These are phyloP conservation scores for Oryza meridionalis DNA, from an alignment of 176 grass and related monocot genomes.

Conservation along the genomic window DNA sequence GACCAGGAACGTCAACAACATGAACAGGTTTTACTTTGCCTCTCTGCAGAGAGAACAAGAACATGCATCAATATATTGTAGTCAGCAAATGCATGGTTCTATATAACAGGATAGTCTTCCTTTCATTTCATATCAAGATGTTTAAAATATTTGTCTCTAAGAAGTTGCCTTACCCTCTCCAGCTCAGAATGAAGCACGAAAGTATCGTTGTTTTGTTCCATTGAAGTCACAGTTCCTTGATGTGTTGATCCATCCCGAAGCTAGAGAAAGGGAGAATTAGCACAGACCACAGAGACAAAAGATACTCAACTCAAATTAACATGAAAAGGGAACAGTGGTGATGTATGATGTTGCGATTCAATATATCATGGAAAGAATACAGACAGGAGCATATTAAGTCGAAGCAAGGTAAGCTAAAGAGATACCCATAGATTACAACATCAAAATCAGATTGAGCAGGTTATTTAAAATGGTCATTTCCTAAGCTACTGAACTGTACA, in stretches of 20 bases:
- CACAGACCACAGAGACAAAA: background rate
- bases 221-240: conserved; percentile 92
- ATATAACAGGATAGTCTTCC: background rate
- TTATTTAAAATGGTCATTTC: conserved; percentile 4
- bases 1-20: conserved; percentile 96
- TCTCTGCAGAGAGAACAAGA: conserved; percentile 50
- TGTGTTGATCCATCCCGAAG: conserved; percentile 92
- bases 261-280: conserved; percentile 46
- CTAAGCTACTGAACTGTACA: conserved; percentile 10
- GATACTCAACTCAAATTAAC: background rate
- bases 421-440: background rate
- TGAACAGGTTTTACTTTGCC: conserved; percentile 78
- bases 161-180: conserved; percentile 57
- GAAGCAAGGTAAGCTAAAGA: background rate
- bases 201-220: conserved; percentile 87
- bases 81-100: background rate
- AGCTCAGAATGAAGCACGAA: conserved; percentile 84
- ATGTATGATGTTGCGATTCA: background rate
- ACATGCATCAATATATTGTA: conserved; percentile 8
- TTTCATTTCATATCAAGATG: conserved; percentile 21
- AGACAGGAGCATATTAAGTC: too few relatives aligned
- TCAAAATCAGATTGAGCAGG: background rate
- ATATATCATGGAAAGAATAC: background rate
- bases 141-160: conserved; percentile 4
- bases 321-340: background rate